Base-by-base conservation (phyloP, 164 flowering plant species). In the Berberis thunbergii region DNA sequence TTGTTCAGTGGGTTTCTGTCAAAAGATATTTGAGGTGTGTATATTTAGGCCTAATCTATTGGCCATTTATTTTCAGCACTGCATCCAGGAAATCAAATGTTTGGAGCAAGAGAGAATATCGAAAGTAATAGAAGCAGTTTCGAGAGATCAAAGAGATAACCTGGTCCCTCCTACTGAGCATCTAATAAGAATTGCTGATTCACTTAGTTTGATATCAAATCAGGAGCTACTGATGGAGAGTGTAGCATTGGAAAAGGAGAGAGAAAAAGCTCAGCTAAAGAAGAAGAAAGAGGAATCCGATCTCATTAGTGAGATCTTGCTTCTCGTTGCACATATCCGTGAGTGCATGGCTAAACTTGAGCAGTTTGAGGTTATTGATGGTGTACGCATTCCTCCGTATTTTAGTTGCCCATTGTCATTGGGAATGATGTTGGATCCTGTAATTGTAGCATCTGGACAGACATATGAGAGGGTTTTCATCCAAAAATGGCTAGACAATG, bases 381-480 rank as follows among this genome's bases (percentile, higher is more conserved):
- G 89, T 12, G 69, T 84, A 42, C 55, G 75, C 2, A 69, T 87
- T 59, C 97, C 97, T 67, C 64, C 86, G 42, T 83, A 82, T 62
- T 94, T 90, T 73, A 72, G 81, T 48, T 94, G 98, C 61, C 96
- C 96, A 4, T 70, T 94, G 65, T 90, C 98, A 6, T 65, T 84
- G 70, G 86, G 82, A 63, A 82, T 94, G 70, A 94, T 94, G 97
- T 57, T 68, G 60, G 95, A 94, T 72, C 98, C 98, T 12, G 93
- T 94, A 7, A 94, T 91, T 67, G 79, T 88, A 63, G 88, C 93
- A 54, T 87, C 98, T 7, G 98, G 98, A 45, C 97, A 86, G 77
- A 94, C 99, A 11, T 94, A 82, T 65, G 97, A 94, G 67, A 80
- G 87, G 69, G 68, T 77, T 46, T 84, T 82, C 69, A 91, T 91